These are phyloP conservation scores for Podospora didyma DNA, from an alignment of 495 filamentous ascomycete genomes.

Conservation along the genomic window DNA sequence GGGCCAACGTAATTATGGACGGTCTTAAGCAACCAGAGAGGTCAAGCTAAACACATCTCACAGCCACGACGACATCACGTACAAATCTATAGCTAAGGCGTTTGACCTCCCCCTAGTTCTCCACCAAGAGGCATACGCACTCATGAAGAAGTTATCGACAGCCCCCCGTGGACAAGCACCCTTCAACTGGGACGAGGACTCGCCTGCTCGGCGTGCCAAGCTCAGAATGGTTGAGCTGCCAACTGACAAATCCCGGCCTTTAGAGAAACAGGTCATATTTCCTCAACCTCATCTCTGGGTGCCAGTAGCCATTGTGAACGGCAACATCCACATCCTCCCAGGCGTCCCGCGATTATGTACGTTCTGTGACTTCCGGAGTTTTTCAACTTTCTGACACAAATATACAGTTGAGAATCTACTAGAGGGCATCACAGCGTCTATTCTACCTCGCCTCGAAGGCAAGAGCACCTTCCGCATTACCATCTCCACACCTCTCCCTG, in stretches of 20 bases:
- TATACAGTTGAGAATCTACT: slow-evolving; percentile 62
- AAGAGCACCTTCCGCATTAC: slow-evolving; percentile 72
- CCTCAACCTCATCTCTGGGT: slow-evolving; percentile 84
- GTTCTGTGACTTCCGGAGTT: slow-evolving; percentile 3
- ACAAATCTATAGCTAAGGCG: slow-evolving; percentile 86
- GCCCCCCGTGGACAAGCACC: slow-evolving; percentile 65
- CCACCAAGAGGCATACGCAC: slow-evolving; percentile 67
- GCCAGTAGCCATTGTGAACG: slow-evolving; percentile 79
- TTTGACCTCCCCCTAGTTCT: slow-evolving; percentile 72
- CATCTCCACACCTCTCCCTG: slow-evolving; percentile 80
- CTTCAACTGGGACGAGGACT: slow-evolving; percentile 83
- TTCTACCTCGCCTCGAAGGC: slow-evolving; percentile 66
- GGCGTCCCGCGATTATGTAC: slow-evolving; percentile 77
- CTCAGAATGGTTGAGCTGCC: slow-evolving; percentile 88
- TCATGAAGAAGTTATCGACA: slow-evolving; percentile 78
- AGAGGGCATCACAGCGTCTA: slow-evolving; percentile 63
- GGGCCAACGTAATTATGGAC: slow-evolving; percentile 70
- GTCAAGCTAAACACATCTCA: neutral
- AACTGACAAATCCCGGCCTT: slow-evolving; percentile 57
- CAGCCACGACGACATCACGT: slow-evolving; percentile 97
- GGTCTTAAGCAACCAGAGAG: neutral
- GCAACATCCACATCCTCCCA: slow-evolving; percentile 89
- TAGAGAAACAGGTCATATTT: slow-evolving; percentile 68
- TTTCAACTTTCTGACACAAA: neutral
- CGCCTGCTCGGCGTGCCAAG: slow-evolving; percentile 71